Conservation (phyloP, 2,329 filamentous ascomycete genomes). For the Trichoderma citrinoviride region DNA sequence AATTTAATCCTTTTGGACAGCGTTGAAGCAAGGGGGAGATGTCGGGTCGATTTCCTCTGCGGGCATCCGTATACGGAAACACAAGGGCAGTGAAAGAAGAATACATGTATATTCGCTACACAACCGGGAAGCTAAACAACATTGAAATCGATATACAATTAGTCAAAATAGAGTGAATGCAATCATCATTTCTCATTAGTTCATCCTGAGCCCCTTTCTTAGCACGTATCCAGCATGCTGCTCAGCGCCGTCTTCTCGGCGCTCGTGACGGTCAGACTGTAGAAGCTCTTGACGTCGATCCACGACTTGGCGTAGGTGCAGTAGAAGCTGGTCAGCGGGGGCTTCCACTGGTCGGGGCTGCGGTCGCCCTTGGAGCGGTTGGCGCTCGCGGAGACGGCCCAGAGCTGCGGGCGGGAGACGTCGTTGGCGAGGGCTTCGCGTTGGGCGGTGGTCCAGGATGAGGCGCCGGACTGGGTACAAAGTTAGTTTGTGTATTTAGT, state of each 20-base stretch:
- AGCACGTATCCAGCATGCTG: constrained; percentile 39
- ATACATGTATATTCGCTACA: not conserved
- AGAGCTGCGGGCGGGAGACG: constrained; percentile 69
- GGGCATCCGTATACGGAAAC: not conserved
- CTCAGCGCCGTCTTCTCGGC: constrained; percentile 69
- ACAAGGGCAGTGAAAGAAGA: not conserved
- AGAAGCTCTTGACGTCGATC: constrained; percentile 75
- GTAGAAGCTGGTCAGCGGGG: constrained; percentile 64
- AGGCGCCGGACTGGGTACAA: constrained; percentile 60
- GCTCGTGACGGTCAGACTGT: constrained; percentile 63
- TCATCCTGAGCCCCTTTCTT: not conserved
- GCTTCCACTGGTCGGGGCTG: constrained; percentile 75
- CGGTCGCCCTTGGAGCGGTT: constrained; percentile 73
- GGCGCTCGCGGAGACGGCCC: constrained; percentile 74
- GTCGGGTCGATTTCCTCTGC: not conserved
- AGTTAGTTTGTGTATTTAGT: not conserved
- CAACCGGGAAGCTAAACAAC: not conserved
- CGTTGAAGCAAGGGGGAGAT: not conserved
- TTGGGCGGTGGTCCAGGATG: constrained; percentile 65
- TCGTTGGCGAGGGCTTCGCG: constrained; percentile 75
- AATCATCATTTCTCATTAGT: not conserved
- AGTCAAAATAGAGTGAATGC: not conserved
- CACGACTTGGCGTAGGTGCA: constrained; percentile 77
- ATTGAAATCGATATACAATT: not conserved
- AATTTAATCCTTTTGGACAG: not conserved